Conservation (phyloP, 768 basidiomycete genomes). For the Termitomyces sp. region DNA sequence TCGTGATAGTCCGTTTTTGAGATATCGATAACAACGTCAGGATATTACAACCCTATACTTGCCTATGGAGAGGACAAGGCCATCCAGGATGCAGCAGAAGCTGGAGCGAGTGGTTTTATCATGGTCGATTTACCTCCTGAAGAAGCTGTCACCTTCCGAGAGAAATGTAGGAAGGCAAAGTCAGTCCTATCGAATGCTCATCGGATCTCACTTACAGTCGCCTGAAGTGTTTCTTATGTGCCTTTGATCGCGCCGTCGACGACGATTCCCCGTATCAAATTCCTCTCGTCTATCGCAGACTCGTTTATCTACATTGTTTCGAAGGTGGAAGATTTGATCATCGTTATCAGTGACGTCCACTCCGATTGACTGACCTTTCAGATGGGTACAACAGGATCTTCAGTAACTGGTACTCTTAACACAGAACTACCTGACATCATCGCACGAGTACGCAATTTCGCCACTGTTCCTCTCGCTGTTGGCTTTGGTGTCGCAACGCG, state of each 20-base stretch:
- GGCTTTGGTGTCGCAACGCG: constrained; percentile 95
- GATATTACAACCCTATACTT: constrained; percentile 95
- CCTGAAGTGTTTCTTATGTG: constrained; percentile 80
- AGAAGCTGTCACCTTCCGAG: constrained; percentile 87
- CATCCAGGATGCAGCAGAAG: constrained; percentile 81
- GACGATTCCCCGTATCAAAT: constrained; percentile 78
- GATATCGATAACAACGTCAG: constrained; percentile 33
- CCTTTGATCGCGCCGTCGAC: constrained; percentile 96
- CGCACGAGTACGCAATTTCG: constrained; percentile 70
- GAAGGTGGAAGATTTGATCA: constrained; percentile 46
- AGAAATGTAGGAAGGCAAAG: constrained; percentile 79
- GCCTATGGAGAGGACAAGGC: constrained; percentile 95
- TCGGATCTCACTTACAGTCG: neutral
- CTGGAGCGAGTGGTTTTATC: constrained; percentile 96
- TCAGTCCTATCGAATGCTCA: constrained; percentile 32
- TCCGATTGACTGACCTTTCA: constrained; percentile 11
- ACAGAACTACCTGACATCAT: constrained; percentile 78
- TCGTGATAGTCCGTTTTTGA: neutral
- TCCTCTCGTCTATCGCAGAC: constrained; percentile 90
- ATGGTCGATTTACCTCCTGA: constrained; percentile 98
- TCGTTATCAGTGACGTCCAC: neutral
- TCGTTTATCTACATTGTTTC: constrained; percentile 99
- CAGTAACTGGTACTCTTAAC: constrained; percentile 66
- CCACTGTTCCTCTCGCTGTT: constrained; percentile 84
- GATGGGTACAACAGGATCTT: constrained; percentile 99